phyloP scores from a whole-genome alignment of 31 red algal species.

The Odonthalia washingtoniensis region DNA sequence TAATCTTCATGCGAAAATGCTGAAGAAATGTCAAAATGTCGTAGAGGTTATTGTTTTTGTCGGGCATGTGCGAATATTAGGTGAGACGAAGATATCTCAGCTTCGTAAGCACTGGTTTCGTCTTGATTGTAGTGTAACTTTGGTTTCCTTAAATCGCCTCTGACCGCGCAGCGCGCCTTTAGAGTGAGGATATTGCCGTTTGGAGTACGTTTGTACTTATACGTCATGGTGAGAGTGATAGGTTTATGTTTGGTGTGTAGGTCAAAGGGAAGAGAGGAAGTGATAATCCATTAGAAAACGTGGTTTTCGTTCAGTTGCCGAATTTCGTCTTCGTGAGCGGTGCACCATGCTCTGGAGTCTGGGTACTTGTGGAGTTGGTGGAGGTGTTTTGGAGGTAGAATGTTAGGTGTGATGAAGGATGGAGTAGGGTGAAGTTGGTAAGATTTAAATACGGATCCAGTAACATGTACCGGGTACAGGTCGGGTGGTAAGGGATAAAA shows the following conservation, averaged over 20 bases:
- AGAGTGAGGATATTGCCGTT: background rate
- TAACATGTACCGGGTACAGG: background rate
- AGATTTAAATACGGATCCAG: background rate
- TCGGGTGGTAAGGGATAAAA: background rate
- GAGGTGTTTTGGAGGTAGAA: background rate
- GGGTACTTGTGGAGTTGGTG: background rate
- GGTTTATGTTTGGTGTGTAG: too few relatives aligned
- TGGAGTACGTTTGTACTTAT: conserved; percentile 5
- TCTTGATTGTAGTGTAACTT: conserved; percentile 17
- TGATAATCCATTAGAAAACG: background rate
- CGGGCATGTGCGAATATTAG: background rate
- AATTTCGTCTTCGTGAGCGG: background rate
- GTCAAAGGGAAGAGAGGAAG: too few relatives aligned
- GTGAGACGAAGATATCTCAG: conserved; percentile 2
- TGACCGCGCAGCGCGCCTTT: conserved; percentile 15
- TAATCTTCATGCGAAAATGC: too few relatives aligned
- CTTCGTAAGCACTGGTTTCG: conserved; percentile 10
- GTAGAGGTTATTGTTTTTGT: conserved; percentile 1
- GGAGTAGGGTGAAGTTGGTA: background rate
- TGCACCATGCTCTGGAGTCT: background rate
- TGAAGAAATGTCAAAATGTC: conserved; percentile 37
- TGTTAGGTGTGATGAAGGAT: background rate
- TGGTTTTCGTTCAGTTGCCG: background rate
- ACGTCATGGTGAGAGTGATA: conserved; percentile 34
- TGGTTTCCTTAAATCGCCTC: conserved; percentile 40